These are phyloP conservation scores for Euclidium syriacum DNA, from an alignment of 345 rosid species.

Conservation along the genomic window DNA sequence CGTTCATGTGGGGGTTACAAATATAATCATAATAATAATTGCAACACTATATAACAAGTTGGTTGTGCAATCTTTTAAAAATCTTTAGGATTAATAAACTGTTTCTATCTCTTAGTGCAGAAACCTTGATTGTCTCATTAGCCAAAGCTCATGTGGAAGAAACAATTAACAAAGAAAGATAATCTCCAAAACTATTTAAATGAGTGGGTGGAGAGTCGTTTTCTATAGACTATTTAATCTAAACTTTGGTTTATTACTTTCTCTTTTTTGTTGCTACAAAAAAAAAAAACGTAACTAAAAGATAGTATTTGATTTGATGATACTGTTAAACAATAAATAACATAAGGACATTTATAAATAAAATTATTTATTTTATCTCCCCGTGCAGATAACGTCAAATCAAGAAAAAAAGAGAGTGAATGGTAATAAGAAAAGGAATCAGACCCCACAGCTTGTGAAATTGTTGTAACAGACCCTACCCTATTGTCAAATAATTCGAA, in stretches of 20 bases:
- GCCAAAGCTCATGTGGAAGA: conserved; percentile 5
- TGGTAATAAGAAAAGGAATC: conserved; percentile 13
- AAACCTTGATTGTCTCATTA: conserved; percentile 30
- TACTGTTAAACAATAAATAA: background rate
- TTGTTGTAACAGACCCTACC: conserved; percentile 46
- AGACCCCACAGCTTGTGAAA: conserved; percentile 33
- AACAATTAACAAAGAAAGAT: conserved; percentile 18
- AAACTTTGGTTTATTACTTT: conserved; percentile 21
- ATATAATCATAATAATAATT: conserved; percentile 20
- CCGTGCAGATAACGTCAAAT: conserved; percentile 31
- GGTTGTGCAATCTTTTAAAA: conserved; percentile 13
- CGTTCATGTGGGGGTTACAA: conserved; percentile 33
- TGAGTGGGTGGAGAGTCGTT: conserved; percentile 53
- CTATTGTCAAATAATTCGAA: conserved; percentile 29
- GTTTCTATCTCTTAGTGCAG: background rate
- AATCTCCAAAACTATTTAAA: conserved; percentile 23
- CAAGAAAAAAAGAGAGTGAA: conserved; percentile 17
- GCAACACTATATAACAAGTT: conserved; percentile 23
- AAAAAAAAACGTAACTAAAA: conserved; percentile 8
- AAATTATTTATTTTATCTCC: background rate
- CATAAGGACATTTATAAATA: background rate
- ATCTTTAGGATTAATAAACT: background rate
- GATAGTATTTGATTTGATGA: too few species aligned
- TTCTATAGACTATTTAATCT: conserved; percentile 35
- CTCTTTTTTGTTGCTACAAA: conserved; percentile 15